Evolutionary conservation across 306 rosid species (phyloP).

Genomic region (Corylus americana): DNA sequence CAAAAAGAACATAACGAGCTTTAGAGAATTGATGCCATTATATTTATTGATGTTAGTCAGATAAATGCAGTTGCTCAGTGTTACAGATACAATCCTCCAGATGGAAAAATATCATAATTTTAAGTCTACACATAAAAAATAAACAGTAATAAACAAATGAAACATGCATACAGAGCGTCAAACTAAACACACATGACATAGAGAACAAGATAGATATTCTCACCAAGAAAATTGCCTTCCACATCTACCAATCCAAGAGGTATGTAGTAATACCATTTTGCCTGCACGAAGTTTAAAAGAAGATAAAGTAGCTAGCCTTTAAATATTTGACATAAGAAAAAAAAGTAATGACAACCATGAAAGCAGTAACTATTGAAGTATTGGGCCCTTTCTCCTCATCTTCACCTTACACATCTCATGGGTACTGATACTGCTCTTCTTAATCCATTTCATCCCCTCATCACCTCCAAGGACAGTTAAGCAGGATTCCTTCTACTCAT

Average conservation of each 20-base stretch:
- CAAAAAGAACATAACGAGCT: background rate
- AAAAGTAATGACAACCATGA: background rate
- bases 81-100: background rate
- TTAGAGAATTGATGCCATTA: background rate
- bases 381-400: background rate
- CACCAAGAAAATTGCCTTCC: slow-evolving; percentile 95
- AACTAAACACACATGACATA: background rate
- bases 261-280: slow-evolving; percentile 82
- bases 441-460: background rate
- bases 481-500: background rate
- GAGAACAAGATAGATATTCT: slow-evolving; percentile 8
- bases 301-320: slow-evolving; percentile 13
- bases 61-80: background rate
- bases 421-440: background rate
- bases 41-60: background rate
- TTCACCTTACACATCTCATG: slow-evolving; percentile 5
- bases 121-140: background rate
- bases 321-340: background rate
- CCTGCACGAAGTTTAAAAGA: slow-evolving; percentile 47
- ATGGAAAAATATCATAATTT: background rate
- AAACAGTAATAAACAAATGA: background rate
- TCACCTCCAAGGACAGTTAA: background rate
- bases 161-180: background rate
- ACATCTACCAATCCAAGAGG: slow-evolving; percentile 88
- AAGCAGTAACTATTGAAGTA: slow-evolving; percentile 10